Base-by-base conservation (phyloP, 2,329 filamentous ascomycete genomes). In the Purpureocillium lavendulum region DNA sequence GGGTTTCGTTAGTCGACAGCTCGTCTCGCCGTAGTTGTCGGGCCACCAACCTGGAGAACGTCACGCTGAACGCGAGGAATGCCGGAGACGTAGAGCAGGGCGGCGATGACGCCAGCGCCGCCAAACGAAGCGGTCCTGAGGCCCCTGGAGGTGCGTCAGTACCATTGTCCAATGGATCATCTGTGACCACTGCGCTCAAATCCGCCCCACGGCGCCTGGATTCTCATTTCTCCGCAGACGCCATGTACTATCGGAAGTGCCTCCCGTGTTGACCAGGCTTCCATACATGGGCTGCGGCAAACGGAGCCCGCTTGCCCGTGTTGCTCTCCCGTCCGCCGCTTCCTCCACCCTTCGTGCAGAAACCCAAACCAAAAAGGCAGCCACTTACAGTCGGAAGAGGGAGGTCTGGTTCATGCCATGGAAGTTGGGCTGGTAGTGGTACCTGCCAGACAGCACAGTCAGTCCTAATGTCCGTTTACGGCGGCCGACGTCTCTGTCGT, bases 61-160 rank as follows among this genome's bases (percentile, higher is more conserved):
- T 83, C 79, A 35, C 55, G 57, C 59, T 76, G 65, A 48, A 82
- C 65, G 57, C 67, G 70, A 48, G 79, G 79, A 36, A 82, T 71
- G 49, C 78, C 77, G 31, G 76, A 80, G 48, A 73, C 66, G 57
- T 66, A 77, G 68, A 74, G 77, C 51, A 81, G 68, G 46, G 77
- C 64, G 47, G 65, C 74, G 47, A 77, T 67, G 51, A 70, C 70
- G 44, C 72, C 74, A 42, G 75, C 73, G 45, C 64, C 76, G 43
- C 75, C 76, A 53, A 77, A 78, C 40, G 67, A 64, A 42, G 65
- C 75, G 36, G 70, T 31, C 35, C 38, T 35, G 35, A 45, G 11
- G 17, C 42, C 29, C 15, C 48, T 48, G 37, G 30, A 15, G 7
- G 13, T 16, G 6, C 17, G 39, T 44, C 30, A 46, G 7, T 5